Percentiles rank a stretch among this genome's conserved stretches.
Conservation (phyloP, 345 rosid species). For the Eucalyptus decipiens region DNA sequence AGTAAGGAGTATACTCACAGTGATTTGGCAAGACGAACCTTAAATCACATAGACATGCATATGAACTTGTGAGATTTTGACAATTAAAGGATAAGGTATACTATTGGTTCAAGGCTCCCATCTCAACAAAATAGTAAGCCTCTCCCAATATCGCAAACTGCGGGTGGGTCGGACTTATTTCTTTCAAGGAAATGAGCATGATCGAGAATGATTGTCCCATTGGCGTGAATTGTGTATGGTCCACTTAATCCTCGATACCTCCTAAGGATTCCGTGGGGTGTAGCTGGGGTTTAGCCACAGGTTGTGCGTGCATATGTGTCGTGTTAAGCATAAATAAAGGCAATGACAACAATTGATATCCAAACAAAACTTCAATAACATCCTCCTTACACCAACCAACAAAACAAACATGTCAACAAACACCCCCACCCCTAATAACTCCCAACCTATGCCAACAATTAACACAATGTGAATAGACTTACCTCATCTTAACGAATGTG, state of each 20-base stretch:
- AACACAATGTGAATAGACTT: no score
- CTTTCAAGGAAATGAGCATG: neutral
- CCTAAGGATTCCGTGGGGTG: no score
- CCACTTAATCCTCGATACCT: no score
- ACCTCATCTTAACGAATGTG: no score
- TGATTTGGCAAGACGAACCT: no score
- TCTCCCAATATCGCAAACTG: neutral
- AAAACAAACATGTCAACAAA: no score
- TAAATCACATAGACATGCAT: neutral
- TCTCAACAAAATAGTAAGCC: neutral
- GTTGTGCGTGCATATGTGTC: no score
- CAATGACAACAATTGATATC: neutral
- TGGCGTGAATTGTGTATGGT: neutral
- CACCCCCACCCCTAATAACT: no score
- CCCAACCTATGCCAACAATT: no score
- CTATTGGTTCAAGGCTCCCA: neutral
- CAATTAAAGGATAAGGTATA: neutral
- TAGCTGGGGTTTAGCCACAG: neutral
- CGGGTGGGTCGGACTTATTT: neutral
- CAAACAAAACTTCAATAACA: no score
- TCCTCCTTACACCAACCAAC: no score
- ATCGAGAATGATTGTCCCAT: neutral
- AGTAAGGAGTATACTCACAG: no score
- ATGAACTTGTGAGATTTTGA: neutral
- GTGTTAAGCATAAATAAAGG: neutral